Conservation (phyloP, 352 stramenopile species). For the Pythium apleroticum region DNA sequence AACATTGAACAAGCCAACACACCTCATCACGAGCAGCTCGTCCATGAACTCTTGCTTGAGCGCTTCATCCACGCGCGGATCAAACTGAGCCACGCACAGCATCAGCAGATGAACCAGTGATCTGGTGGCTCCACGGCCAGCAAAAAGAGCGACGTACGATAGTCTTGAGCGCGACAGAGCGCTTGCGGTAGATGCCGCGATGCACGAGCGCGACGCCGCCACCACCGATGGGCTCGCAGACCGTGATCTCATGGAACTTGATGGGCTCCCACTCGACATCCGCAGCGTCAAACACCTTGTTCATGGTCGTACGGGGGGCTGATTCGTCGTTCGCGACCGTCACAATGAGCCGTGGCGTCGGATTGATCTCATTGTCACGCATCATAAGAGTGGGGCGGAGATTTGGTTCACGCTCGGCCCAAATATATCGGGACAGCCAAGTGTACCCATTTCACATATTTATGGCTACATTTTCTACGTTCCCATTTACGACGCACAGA, state of each 20-base stretch:
- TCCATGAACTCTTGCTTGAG: slow-evolving; percentile 93
- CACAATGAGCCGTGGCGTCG: not conserved
- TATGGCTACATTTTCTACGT: slow-evolving; percentile 6
- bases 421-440: not conserved
- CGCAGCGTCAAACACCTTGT: not conserved
- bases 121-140: not conserved
- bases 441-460: not conserved
- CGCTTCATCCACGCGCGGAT: slow-evolving; percentile 76
- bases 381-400: not conserved
- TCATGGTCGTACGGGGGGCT: not conserved
- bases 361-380: not conserved
- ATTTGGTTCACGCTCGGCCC: not conserved
- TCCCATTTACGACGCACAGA: no score
- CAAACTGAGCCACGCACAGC: slow-evolving; percentile 48
- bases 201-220: slow-evolving; percentile 91
- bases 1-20: not conserved
- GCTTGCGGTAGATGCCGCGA: slow-evolving; percentile 67
- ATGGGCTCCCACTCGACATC: slow-evolving; percentile 66
- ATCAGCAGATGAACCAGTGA: not conserved
- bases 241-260: slow-evolving; percentile 69
- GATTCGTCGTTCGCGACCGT: not conserved
- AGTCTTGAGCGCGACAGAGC: slow-evolving; percentile 86
- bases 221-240: slow-evolving; percentile 86
- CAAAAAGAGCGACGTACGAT: slow-evolving; percentile 56
- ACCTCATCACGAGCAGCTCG: slow-evolving; percentile 91